A percentile compares a stretch with the other conserved stretches of the same genome.
These are phyloP conservation scores for Macrotyloma uniflorum DNA, from an alignment of 306 rosid species.

Conservation along the genomic window DNA sequence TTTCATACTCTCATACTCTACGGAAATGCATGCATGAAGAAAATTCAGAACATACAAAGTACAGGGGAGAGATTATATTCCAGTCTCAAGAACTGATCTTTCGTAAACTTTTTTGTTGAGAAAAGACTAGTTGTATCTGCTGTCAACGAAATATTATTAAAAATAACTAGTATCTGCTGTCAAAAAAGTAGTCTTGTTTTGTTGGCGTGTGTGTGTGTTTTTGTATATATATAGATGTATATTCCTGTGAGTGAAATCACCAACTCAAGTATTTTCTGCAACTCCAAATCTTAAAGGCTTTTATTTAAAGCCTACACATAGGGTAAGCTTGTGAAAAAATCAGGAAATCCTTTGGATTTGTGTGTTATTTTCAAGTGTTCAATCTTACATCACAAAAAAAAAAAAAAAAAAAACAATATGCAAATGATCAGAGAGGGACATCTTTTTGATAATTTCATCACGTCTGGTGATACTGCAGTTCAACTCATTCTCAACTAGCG, in stretches of 20 bases:
- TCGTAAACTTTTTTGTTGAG: too few relatives aligned
- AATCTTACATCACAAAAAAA: background rate
- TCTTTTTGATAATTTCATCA: conserved; percentile 18
- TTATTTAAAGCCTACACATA: background rate
- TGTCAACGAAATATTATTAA: too few relatives aligned
- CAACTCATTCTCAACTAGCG: conserved; percentile 13
- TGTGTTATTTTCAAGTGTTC: conserved; percentile 1
- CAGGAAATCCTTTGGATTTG: background rate
- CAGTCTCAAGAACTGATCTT: background rate
- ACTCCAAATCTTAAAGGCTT: too few relatives aligned
- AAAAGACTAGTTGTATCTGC: too few relatives aligned
- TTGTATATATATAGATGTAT: too few relatives aligned
- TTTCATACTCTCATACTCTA: background rate
- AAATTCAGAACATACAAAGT: background rate
- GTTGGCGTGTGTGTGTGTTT: too few relatives aligned
- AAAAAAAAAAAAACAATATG: background rate
- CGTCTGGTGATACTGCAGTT: background rate
- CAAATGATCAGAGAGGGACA: conserved; percentile 7
- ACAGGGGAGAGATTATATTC: background rate
- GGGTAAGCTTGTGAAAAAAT: background rate
- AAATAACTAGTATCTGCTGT: too few relatives aligned
- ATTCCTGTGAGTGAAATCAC: too few relatives aligned
- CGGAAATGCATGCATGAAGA: background rate
- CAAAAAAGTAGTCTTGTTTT: too few relatives aligned
- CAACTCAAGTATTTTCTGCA: too few relatives aligned